Percentiles rank a stretch among this genome's conserved stretches.
Conservation (phyloP, 805 yeast species). For the Naumovozyma baii region DNA sequence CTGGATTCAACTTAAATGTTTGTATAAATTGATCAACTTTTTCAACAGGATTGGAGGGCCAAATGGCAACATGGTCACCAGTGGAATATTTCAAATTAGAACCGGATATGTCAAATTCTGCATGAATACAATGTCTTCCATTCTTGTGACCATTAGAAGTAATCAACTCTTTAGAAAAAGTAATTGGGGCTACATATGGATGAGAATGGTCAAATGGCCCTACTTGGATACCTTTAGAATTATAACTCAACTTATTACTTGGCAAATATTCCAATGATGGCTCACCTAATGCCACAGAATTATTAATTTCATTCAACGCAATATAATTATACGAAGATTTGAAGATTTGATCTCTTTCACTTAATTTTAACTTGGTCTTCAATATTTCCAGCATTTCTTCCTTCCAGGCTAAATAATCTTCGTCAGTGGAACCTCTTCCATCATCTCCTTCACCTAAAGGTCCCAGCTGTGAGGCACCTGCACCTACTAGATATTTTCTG, state of each 20-base stretch:
- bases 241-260: conserved; percentile 27
- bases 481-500: conserved; percentile 40
- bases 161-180: conserved; percentile 62
- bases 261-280: conserved; percentile 53
- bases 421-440: conserved; percentile 90
- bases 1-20: conserved; percentile 49
- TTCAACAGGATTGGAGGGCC: conserved; percentile 83
- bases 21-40: conserved; percentile 55
- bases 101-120: conserved; percentile 73
- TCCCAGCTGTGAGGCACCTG: conserved; percentile 69
- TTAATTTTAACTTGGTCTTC: conserved; percentile 53
- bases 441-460: conserved; percentile 87
- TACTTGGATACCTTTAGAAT: conserved; percentile 33
- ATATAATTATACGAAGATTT: conserved; percentile 53
- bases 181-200: conserved; percentile 72
- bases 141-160: conserved; percentile 30
- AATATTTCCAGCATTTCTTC: conserved; percentile 61
- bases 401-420: conserved; percentile 91
- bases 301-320: conserved; percentile 31
- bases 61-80: conserved; percentile 91
- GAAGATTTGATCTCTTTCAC: conserved; percentile 65
- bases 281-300: conserved; percentile 68
- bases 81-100: conserved; percentile 79
- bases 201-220: conserved; percentile 81
- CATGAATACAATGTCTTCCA: conserved; percentile 73